Percentiles rank a stretch among this genome's conserved stretches.
phyloP scores from a whole-genome alignment of 495 filamentous ascomycete species.

The Sabuloglossum arenarium region DNA sequence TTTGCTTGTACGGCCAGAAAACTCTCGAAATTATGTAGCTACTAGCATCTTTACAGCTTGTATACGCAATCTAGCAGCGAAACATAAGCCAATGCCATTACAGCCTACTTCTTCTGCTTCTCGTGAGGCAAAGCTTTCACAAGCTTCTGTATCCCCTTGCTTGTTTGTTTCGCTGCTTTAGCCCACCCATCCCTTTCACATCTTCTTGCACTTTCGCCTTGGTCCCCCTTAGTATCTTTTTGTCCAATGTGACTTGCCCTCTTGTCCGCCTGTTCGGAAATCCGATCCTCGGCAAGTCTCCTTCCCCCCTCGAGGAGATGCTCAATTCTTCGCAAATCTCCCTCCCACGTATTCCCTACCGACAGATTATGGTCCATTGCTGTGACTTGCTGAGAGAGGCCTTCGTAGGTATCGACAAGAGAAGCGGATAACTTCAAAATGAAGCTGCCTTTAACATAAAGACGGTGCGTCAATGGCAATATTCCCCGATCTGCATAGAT shows the following conservation, averaged over 20 bases:
- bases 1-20: no score
- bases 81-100: no score
- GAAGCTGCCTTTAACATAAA: conserved; percentile 3
- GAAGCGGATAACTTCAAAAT: conserved; percentile 1
- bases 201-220: not conserved
- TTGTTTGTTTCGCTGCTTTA: conserved; percentile 14
- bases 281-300: conserved; percentile 5
- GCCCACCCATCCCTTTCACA: conserved; percentile 9
- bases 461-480: not conserved
- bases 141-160: conserved; percentile 18
- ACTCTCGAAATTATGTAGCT: no score
- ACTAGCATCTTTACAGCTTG: no score
- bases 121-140: conserved; percentile 10
- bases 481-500: not conserved
- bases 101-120: not conserved
- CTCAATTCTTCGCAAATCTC: conserved; percentile 4
- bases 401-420: conserved; percentile 6
- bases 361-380: not conserved
- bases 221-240: not conserved
- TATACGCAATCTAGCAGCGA: no score
- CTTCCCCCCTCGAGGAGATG: conserved; percentile 6
- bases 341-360: conserved; percentile 4
- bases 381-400: conserved; percentile 2
- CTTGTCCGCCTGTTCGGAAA: conserved; percentile 1
- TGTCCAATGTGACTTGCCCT: not conserved